Percentiles rank a stretch among this genome's conserved stretches.
Evolutionary conservation across 2,329 filamentous ascomycete species (phyloP).

Genomic region (Colletotrichum eremochloae): DNA sequence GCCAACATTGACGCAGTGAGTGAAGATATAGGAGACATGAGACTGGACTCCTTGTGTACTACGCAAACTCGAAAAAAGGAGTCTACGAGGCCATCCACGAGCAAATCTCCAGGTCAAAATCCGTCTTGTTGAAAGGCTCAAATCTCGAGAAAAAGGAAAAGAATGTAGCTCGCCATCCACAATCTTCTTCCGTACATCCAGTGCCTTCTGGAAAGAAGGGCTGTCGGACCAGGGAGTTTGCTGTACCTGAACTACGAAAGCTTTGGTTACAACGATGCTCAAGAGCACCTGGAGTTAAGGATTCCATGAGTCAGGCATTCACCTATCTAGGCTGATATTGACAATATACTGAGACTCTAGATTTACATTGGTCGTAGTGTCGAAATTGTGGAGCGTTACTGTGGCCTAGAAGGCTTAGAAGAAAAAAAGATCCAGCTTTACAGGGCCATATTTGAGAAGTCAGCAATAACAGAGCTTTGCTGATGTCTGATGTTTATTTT

Average conservation of each 20-base stretch:
- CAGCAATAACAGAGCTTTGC: slow-evolving; percentile 52
- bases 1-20: neutral
- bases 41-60: neutral
- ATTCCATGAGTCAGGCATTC: too few species aligned
- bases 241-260: neutral
- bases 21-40: neutral
- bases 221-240: too few species aligned
- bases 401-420: slow-evolving; percentile 54
- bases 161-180: too few species aligned
- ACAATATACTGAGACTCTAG: slow-evolving; percentile 74
- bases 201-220: too few species aligned
- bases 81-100: too few species aligned
- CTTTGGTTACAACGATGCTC: too few species aligned
- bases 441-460: slow-evolving; percentile 50
- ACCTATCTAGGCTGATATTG: slow-evolving; percentile 74
- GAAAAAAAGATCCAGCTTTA: slow-evolving; percentile 57
- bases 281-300: too few species aligned
- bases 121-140: too few species aligned
- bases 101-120: too few species aligned
- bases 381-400: slow-evolving; percentile 61
- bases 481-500: slow-evolving; percentile 48
- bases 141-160: too few species aligned
- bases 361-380: slow-evolving; percentile 61
- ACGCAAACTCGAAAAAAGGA: too few species aligned
- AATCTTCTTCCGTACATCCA: too few species aligned